Evolutionary conservation across 2,329 filamentous ascomycete genomes (phyloP), one percentile per base, ranked within the genome.

Genomic region (Ceratocystis variospora): DNA sequence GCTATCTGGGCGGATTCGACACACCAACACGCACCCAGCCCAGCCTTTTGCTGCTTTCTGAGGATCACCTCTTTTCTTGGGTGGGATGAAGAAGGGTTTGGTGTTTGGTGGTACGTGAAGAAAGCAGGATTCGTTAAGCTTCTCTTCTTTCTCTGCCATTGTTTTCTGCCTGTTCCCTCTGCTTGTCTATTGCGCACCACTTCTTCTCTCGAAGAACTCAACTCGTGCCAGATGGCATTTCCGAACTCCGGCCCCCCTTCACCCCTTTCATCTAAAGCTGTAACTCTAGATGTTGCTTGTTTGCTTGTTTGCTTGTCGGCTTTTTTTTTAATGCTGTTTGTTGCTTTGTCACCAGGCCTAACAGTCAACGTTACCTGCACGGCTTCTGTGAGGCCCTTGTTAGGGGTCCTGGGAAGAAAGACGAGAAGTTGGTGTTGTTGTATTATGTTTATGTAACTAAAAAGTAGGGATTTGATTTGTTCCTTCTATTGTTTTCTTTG

Each of bases 71-170:
- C 17, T 53, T 53, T 53, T 22, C 48, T 22, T n/a, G 48, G 22
- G n/a, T 53, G n/a, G 48, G 48, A 19, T 53, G 48, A 41, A 41
- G 37, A 41, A 41, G 37, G 10, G 48, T 53, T 53, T n/a, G 48
- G 48, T 53, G 6, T 53, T n/a, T n/a, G 48, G 48, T 53, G 48
- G 48, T 53, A 53, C 48, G 48, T 53, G 48, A 53, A 53, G n/a
- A 53, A 53, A 53, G 48, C 48, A 53, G 48, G 48, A 53, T 53
- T 53, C 48, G 48, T 53, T 53, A 53, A 53, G 48, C 48, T 53
- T 53, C 22, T 53, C n/a, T 53, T 22, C n/a, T 50, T 53, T 53
- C 22, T 53, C 22, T 53, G n/a, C 6, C n/a, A 25, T 53, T 10
- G 22, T 25, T 7, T 7, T 28, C 25, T 55, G 22, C 5, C 50